These are phyloP conservation scores for Emmonsiellopsis sp. DNA, from an alignment of 2,329 filamentous ascomycete species.

Conservation along the genomic window DNA sequence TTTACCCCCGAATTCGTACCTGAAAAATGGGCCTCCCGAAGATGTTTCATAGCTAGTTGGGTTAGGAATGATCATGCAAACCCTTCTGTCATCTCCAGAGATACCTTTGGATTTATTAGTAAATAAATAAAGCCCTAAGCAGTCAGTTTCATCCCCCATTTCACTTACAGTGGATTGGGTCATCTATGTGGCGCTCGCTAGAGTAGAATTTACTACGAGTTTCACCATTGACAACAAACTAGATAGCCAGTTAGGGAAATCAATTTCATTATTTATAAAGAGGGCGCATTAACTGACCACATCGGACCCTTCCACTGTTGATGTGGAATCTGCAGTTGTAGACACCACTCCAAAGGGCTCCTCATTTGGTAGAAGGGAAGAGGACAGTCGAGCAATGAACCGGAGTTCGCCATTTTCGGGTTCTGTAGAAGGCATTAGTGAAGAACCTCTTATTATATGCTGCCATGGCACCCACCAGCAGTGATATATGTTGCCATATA, in stretches of 20 bases:
- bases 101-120: constrained; percentile 14
- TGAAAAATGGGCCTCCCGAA: constrained; percentile 57
- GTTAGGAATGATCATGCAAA: constrained; percentile 51
- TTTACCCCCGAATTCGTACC: constrained; percentile 20
- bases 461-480: constrained; percentile 20
- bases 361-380: constrained; percentile 41
- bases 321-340: constrained; percentile 42
- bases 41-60: constrained; percentile 49
- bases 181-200: constrained; percentile 60
- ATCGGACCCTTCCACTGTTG: constrained; percentile 49
- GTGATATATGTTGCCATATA: constrained; percentile 56
- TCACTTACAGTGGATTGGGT: constrained; percentile 47
- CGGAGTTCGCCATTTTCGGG: constrained; percentile 52
- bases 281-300: constrained; percentile 23
- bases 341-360: constrained; percentile 48
- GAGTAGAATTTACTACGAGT: constrained; percentile 64
- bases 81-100: constrained; percentile 38
- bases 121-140: too few relatives aligned
- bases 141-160: too few relatives aligned
- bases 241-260: background rate
- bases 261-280: too few relatives aligned
- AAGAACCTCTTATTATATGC: background rate
- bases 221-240: constrained; percentile 49
- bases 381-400: constrained; percentile 53
- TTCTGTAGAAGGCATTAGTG: constrained; percentile 21